Conservation (phyloP, 2,329 filamentous ascomycete genomes). For the Ophiostoma quercus region DNA sequence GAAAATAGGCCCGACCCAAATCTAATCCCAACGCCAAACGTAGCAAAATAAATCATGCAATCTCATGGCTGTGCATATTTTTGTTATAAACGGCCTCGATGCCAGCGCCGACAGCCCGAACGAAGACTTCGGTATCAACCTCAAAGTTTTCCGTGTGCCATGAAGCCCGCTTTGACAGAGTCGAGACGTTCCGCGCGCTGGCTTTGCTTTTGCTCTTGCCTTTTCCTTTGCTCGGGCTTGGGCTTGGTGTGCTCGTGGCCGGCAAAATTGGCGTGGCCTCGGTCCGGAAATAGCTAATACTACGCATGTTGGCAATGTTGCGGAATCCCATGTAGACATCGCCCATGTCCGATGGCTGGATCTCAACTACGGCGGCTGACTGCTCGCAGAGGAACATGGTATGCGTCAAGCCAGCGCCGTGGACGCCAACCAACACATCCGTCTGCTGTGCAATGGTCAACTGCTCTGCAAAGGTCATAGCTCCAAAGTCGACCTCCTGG, state of each 20-base stretch:
- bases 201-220: not conserved
- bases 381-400: constrained; percentile 38
- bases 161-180: not conserved
- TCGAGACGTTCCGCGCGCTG: not conserved
- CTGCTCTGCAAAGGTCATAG: constrained; percentile 37
- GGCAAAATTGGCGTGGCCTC: constrained; percentile 30
- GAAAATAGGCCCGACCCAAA: not conserved
- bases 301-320: constrained; percentile 39
- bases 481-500: constrained; percentile 37
- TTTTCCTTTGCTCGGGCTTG: not conserved
- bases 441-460: constrained; percentile 35
- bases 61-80: constrained; percentile 18
- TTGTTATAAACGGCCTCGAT: constrained; percentile 24
- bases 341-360: constrained; percentile 36
- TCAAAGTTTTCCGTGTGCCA: constrained; percentile 23
- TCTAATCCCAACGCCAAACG: not conserved
- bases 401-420: constrained; percentile 42
- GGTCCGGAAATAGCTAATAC: constrained; percentile 37
- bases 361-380: constrained; percentile 39
- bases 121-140: constrained; percentile 18
- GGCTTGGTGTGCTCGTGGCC: not conserved
- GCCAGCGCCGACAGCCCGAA: constrained; percentile 19
- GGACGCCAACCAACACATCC: constrained; percentile 41
- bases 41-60: constrained; percentile 3
- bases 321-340: constrained; percentile 38